Base-by-base conservation (phyloP, 257 asterid genomes). In the Rauvolfia tetraphylla region DNA sequence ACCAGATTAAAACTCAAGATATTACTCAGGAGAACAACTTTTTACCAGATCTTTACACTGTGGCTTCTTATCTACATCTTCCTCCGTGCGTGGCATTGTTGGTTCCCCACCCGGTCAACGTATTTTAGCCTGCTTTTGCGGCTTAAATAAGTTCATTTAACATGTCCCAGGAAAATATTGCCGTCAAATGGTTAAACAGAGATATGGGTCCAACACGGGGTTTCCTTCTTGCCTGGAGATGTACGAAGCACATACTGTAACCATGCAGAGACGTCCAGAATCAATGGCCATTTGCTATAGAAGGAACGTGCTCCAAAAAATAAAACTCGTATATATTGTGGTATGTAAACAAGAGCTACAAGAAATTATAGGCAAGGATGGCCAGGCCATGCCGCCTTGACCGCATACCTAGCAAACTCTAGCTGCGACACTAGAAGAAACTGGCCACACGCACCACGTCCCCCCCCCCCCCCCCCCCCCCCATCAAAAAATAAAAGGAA, bases 261-360 rank as follows among this genome's bases (percentile, higher is more conserved):
- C 5, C 65, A 53, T 22, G 66, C 66, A 72, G 49, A 53, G 34
- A 53, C 6, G 10, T 54, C 41, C 34, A 34, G 66, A 38, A 57
- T 36, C 42, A 36, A 25, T 63, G 56, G 36, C 51, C 70, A 65
- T 76, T n/a, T 48, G 57, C 66, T 76, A 74, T 53, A 49, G n/a
- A 23, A 75, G 48, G 41, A 75, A 65, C 79, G 14, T 25, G 70
- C 42, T 18, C 53, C 46, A 59, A n/a, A n/a, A n/a, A n/a, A n/a
- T n/a, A n/a, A n/a, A n/a, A n/a, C n/a, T n/a, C n/a, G n/a, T n/a
- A n/a, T n/a, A n/a, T n/a, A n/a, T n/a, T n/a, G n/a, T n/a, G n/a
- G n/a, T n/a, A 39, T 6, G 42, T 39, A 39, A 39, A 6, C 42
- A 17, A 7, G 17, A 71, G 38, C 3, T 11, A 42, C 48, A 42